A percentile compares a stretch with the other conserved stretches of the same genome.
These are phyloP conservation scores for Boletus eberwhitei DNA, from an alignment of 768 basidiomycete genomes.

Conservation along the genomic window DNA sequence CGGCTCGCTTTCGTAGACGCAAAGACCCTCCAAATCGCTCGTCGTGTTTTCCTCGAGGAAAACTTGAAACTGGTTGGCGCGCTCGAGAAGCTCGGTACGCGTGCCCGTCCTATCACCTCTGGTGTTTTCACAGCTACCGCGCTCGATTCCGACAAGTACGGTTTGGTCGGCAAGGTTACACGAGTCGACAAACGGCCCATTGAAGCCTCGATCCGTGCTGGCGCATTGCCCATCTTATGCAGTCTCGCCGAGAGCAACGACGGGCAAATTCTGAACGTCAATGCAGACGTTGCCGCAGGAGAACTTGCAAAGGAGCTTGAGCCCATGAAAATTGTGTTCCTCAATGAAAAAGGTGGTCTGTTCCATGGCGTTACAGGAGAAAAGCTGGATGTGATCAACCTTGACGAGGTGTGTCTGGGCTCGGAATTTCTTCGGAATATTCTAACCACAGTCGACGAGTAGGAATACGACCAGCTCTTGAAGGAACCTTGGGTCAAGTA, in stretches of 20 bases:
- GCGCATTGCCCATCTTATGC: slow-evolving; percentile 93
- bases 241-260: slow-evolving; percentile 91
- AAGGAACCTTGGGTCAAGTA: slow-evolving; percentile 99
- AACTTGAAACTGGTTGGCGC: slow-evolving; percentile 93
- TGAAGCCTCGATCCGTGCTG: slow-evolving; percentile 94
- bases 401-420: slow-evolving; percentile 72
- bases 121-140: slow-evolving; percentile 98
- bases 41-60: slow-evolving; percentile 95
- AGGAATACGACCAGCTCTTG: slow-evolving; percentile 97
- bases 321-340: slow-evolving; percentile 96
- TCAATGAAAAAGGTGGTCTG: slow-evolving; percentile 97
- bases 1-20: slow-evolving; percentile 52
- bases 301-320: slow-evolving; percentile 97
- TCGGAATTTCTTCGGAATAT: not conserved
- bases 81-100: slow-evolving; percentile 91
- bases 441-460: not conserved
- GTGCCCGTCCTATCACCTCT: slow-evolving; percentile 95
- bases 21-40: slow-evolving; percentile 91
- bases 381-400: slow-evolving; percentile 93
- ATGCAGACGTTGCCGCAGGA: slow-evolving; percentile 97
- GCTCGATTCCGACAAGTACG: slow-evolving; percentile 92
- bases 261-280: slow-evolving; percentile 99
- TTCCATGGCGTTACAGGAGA: slow-evolving; percentile 97
- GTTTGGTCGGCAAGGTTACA: slow-evolving; percentile 93
- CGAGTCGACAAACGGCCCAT: slow-evolving; percentile 94